Evolutionary conservation across 2,329 filamentous ascomycete species (phyloP).

Genomic region (Sphaerostilbella broomeana): DNA sequence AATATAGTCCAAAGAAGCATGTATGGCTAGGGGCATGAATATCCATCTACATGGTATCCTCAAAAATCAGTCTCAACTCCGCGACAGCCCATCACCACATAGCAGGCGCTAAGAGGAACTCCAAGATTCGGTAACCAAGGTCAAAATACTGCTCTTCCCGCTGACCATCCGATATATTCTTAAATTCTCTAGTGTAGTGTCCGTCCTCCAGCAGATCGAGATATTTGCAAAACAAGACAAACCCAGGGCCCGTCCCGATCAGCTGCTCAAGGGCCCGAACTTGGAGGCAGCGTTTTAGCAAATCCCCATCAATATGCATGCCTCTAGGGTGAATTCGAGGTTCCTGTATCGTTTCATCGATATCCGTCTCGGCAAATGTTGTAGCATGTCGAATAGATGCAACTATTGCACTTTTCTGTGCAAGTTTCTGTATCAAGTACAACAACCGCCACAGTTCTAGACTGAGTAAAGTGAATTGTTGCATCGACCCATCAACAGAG

Average conservation of each 20-base stretch:
- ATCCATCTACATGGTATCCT: too few species aligned
- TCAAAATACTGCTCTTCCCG: constrained; percentile 33
- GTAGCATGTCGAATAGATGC: constrained; percentile 31
- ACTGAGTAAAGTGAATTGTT: constrained; percentile 61
- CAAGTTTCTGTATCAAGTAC: constrained; percentile 65
- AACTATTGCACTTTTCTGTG: constrained; percentile 39
- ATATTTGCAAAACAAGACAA: constrained; percentile 40
- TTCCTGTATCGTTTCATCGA: constrained; percentile 24
- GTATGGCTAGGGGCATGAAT: too few species aligned
- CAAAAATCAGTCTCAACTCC: too few species aligned
- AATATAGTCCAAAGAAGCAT: too few species aligned
- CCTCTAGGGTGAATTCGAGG: constrained; percentile 36
- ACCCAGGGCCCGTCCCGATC: constrained; percentile 26
- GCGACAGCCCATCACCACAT: too few species aligned
- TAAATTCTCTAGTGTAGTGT: constrained; percentile 30
- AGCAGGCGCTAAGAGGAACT: constrained; percentile 45
- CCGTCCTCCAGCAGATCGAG: constrained; percentile 45
- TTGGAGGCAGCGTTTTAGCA: constrained; percentile 50
- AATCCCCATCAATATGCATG: constrained; percentile 63
- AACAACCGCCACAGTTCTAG: constrained; percentile 61
- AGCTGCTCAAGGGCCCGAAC: constrained; percentile 39
- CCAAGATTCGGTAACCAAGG: constrained; percentile 48
- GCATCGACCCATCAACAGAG: constrained; percentile 62
- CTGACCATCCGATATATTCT: constrained; percentile 16
- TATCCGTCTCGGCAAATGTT: constrained; percentile 11